phyloP scores from a whole-genome alignment of 2,329 filamentous ascomycete genomes.

The Immersiporthe knoxdaviesiana region DNA sequence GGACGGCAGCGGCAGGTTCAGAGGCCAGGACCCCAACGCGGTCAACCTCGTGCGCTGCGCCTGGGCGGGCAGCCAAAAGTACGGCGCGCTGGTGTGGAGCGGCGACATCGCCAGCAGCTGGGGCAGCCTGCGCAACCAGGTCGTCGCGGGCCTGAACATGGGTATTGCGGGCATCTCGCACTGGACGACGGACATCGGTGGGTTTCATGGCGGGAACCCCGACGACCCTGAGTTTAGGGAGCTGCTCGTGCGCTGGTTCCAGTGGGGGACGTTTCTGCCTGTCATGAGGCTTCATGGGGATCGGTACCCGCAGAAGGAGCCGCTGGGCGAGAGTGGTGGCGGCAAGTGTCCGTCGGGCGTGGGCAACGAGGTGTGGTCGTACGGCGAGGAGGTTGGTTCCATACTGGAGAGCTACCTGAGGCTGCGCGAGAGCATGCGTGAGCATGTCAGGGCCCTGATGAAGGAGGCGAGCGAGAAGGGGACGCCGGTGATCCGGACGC shows the following conservation, averaged over 20 bases:
- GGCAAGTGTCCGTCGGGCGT: slow-evolving; percentile 54
- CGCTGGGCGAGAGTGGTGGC: slow-evolving; percentile 40
- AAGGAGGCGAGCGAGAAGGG: slow-evolving; percentile 61
- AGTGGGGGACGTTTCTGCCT: slow-evolving; percentile 69
- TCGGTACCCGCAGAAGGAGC: slow-evolving; percentile 57
- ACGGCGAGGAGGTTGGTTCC: slow-evolving; percentile 61
- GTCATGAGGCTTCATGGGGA: slow-evolving; percentile 71
- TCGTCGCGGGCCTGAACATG: slow-evolving; percentile 68
- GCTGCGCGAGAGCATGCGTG: slow-evolving; percentile 60
- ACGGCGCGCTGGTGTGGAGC: slow-evolving; percentile 67
- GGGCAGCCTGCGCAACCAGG: slow-evolving; percentile 60
- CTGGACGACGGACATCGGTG: slow-evolving; percentile 74
- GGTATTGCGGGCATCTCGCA: slow-evolving; percentile 65
- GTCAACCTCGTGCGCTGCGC: slow-evolving; percentile 58
- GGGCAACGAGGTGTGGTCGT: slow-evolving; percentile 68
- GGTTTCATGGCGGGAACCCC: slow-evolving; percentile 68
- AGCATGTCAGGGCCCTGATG: slow-evolving; percentile 63
- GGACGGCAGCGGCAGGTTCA: slow-evolving; percentile 31
- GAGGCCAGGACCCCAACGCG: slow-evolving; percentile 43
- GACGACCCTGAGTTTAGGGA: slow-evolving; percentile 60
- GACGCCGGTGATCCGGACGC: slow-evolving; percentile 62
- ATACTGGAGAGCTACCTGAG: slow-evolving; percentile 64
- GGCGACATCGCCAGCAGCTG: slow-evolving; percentile 70
- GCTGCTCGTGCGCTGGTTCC: slow-evolving; percentile 69
- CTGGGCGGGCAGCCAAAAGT: slow-evolving; percentile 63